These are phyloP conservation scores for Calonectria crousiana DNA, from an alignment of 2,329 filamentous ascomycete species.

Conservation along the genomic window DNA sequence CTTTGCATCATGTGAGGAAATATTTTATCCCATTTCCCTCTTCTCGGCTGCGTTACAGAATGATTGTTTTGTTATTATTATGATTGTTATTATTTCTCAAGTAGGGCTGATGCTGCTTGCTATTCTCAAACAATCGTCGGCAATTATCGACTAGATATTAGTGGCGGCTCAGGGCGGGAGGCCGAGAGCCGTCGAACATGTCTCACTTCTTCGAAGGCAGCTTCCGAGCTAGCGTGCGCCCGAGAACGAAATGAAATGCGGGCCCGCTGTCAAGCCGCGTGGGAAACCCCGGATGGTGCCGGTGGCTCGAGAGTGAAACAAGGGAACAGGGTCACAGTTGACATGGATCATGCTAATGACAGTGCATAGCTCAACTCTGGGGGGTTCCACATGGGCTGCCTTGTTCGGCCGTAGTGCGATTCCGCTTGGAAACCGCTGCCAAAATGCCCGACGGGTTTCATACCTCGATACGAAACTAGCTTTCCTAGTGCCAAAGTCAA, in stretches of 20 bases:
- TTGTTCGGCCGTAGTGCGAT: not conserved
- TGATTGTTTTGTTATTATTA: not conserved
- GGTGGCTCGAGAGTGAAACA: not conserved
- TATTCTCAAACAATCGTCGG: not conserved
- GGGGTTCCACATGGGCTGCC: not conserved
- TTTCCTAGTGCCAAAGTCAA: slow-evolving; percentile 6
- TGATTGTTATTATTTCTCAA: not conserved
- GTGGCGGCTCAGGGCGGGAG: not conserved
- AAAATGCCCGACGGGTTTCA: not conserved
- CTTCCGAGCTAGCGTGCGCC: not conserved
- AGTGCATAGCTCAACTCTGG: not conserved
- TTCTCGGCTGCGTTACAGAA: not conserved
- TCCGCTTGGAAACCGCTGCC: not conserved
- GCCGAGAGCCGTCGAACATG: not conserved
- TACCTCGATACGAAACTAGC: not conserved
- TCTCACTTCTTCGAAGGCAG: not conserved
- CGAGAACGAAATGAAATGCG: slow-evolving; percentile 7
- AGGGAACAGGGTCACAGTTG: not conserved
- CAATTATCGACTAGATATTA: not conserved
- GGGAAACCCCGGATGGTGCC: not conserved
- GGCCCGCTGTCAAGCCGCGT: not conserved
- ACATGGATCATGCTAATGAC: not conserved
- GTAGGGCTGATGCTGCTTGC: not conserved
- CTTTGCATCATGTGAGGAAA: not conserved
- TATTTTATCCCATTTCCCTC: not conserved